Conservation (phyloP, 805 yeast genomes). For the Hagleromyces aurorensis region DNA sequence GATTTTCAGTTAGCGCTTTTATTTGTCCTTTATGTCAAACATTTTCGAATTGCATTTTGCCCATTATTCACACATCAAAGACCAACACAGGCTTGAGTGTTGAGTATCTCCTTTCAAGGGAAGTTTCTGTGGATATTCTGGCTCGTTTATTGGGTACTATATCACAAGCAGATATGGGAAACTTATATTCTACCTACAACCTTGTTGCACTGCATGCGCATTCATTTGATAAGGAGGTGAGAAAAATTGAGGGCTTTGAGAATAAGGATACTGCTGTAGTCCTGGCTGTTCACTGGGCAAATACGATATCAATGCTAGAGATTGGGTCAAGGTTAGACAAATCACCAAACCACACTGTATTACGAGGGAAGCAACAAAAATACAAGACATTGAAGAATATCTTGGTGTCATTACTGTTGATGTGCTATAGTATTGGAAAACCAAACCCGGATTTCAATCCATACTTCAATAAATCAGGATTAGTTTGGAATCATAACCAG, state of each 20-base stretch:
- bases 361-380: conserved; percentile 34
- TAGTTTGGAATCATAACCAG: conserved; percentile 18
- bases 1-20: conserved; percentile 53
- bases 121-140: conserved; percentile 8
- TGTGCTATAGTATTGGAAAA: conserved; percentile 15
- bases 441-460: conserved; percentile 16
- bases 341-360: conserved; percentile 27
- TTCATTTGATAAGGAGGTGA: conserved; percentile 17
- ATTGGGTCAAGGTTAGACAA: conserved; percentile 45
- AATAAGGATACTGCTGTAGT: conserved; percentile 15
- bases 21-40: conserved; percentile 94
- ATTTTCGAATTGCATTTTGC: conserved; percentile 33
- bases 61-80: conserved; percentile 17
- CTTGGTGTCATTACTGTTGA: conserved; percentile 20
- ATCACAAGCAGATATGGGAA: conserved; percentile 10
- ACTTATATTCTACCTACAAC: conserved; percentile 14
- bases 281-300: conserved; percentile 25
- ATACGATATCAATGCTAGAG: conserved; percentile 47
- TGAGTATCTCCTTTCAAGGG: conserved; percentile 5
- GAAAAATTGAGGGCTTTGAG: conserved; percentile 11
- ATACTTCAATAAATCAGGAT: conserved; percentile 11
- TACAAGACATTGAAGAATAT: conserved; percentile 32
- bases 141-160: conserved; percentile 11
- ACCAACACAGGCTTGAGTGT: conserved; percentile 8
- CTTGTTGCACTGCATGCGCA: conserved; percentile 14